Conservation (phyloP, 768 basidiomycete species). For the Tylopilus sp. region DNA sequence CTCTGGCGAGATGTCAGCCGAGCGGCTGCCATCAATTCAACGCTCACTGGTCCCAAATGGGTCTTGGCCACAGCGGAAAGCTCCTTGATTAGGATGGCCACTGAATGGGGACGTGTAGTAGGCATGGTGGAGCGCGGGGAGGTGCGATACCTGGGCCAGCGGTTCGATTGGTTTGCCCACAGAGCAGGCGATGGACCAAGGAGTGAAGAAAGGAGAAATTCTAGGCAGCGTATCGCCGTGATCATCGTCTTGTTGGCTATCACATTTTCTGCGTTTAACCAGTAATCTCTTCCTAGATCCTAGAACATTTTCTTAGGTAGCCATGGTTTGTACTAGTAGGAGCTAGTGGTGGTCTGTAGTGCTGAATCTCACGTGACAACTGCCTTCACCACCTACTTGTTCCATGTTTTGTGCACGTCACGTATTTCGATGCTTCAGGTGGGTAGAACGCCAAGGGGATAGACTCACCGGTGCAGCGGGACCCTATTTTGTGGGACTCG, state of each 20-base stretch:
- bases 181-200: slow-evolving; percentile 38
- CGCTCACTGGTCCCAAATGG: slow-evolving; percentile 36
- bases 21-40: slow-evolving; percentile 32
- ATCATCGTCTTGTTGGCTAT: slow-evolving; percentile 12
- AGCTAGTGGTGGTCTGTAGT: background rate
- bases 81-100: slow-evolving; percentile 47
- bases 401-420: slow-evolving; percentile 28
- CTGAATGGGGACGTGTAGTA: slow-evolving; percentile 45
- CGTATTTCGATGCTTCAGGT: slow-evolving; percentile 57
- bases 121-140: slow-evolving; percentile 47
- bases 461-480: slow-evolving; percentile 86
- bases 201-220: slow-evolving; percentile 44
- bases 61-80: slow-evolving; percentile 46
- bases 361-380: slow-evolving; percentile 1
- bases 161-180: slow-evolving; percentile 59
- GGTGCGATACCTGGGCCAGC: slow-evolving; percentile 30
- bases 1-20: slow-evolving; percentile 41
- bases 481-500: slow-evolving; percentile 84
- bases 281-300: background rate
- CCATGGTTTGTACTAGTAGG: no score
- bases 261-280: background rate
- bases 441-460: slow-evolving; percentile 72
- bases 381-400: background rate
- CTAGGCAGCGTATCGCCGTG: slow-evolving; percentile 30
- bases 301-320: background rate